Evolutionary conservation across 345 rosid species (phyloP).

Genomic region (Eucalyptus sideroxylon): DNA sequence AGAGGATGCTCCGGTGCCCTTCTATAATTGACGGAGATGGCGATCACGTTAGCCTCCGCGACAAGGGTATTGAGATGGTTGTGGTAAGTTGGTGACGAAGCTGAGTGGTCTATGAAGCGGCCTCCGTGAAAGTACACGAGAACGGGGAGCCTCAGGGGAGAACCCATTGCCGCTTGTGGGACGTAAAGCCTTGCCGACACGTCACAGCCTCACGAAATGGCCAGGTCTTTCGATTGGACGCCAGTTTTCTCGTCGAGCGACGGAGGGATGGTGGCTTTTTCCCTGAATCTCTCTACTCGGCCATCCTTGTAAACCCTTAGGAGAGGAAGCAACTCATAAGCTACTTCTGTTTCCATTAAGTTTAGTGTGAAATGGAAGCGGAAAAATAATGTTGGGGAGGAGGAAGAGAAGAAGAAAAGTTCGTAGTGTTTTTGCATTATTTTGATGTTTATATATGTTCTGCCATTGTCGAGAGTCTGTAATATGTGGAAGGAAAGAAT

Average conservation of each 20-base stretch:
- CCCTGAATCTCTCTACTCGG: constrained; percentile 15
- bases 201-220: not conserved
- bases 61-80: constrained; percentile 1
- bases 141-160: constrained; percentile 13
- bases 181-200: constrained; percentile 12
- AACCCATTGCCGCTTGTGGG: not conserved
- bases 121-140: constrained; percentile 33
- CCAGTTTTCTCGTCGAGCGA: not conserved
- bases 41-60: constrained; percentile 2
- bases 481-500: not conserved
- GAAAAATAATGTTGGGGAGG: not conserved
- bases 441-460: not conserved
- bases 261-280: no score
- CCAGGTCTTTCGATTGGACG: constrained; percentile 19
- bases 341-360: not conserved
- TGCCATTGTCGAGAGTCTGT: not conserved
- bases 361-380: not conserved
- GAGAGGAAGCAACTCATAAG: constrained; percentile 1
- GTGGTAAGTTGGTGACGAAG: constrained; percentile 8
- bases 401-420: not conserved
- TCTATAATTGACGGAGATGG: constrained; percentile 21
- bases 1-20: constrained; percentile 25
- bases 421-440: not conserved
- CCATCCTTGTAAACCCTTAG: constrained; percentile 18
- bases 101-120: constrained; percentile 4